Evolutionary conservation across 768 basidiomycete genomes (phyloP).

Genomic region (Jaapia argillacea): DNA sequence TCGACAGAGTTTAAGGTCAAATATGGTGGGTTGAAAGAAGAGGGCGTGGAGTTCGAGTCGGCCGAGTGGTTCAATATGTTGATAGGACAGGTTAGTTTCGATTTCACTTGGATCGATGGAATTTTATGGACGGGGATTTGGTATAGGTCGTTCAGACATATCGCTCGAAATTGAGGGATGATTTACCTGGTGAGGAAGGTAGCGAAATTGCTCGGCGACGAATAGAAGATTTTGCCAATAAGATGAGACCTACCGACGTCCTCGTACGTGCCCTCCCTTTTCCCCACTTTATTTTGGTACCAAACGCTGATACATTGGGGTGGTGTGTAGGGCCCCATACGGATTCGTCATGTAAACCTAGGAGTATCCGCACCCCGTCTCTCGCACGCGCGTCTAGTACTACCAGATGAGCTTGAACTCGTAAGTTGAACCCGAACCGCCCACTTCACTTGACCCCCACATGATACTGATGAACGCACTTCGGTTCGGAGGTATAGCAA

Average conservation of each 20-base stretch:
- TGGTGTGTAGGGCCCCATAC: constrained; percentile 63
- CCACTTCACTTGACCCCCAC: no score
- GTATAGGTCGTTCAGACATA: constrained; percentile 63
- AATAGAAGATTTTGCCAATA: constrained; percentile 77
- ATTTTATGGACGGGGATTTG: neutral
- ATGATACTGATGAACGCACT: no score
- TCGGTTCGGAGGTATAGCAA: no score
- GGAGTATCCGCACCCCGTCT: constrained; percentile 74
- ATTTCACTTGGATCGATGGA: neutral
- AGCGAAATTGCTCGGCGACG: constrained; percentile 74
- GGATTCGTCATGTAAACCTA: constrained; percentile 76
- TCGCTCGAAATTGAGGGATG: constrained; percentile 66
- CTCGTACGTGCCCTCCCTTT: constrained; percentile 34
- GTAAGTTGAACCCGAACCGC: no score
- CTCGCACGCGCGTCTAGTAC: constrained; percentile 62
- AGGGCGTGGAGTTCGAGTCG: constrained; percentile 35
- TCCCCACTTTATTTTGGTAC: neutral
- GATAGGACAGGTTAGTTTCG: constrained; percentile 57
- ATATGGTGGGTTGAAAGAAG: no score
- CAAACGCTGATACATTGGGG: constrained; percentile 2
- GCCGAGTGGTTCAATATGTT: constrained; percentile 89
- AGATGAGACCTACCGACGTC: constrained; percentile 57
- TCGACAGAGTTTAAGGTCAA: constrained; percentile 2
- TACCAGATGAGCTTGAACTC: no score
- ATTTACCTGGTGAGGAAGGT: constrained; percentile 59